Evolutionary conservation across 768 basidiomycete species (phyloP).

Genomic region (Paxillus involutus): DNA sequence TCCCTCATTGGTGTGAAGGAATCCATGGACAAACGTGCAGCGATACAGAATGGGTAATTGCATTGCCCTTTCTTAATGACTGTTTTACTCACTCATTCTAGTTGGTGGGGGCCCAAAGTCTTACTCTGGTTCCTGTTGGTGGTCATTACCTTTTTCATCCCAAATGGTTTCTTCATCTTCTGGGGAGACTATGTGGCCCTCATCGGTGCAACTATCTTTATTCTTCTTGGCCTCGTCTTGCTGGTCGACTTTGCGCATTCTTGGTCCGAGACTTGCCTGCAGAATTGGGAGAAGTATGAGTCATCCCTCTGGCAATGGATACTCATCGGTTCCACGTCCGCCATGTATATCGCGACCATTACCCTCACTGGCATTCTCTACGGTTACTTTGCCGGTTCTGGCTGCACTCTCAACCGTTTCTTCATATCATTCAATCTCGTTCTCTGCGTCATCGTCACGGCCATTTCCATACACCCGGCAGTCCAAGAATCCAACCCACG

Average conservation of each 20-base stretch:
- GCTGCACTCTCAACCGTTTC: constrained; percentile 91
- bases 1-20: constrained; percentile 85
- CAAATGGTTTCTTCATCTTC: constrained; percentile 96
- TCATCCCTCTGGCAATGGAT: constrained; percentile 97
- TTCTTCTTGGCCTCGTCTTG: constrained; percentile 94
- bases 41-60: constrained; percentile 92
- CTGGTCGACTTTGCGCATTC: constrained; percentile 98
- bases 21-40: constrained; percentile 89
- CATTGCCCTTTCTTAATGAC: neutral
- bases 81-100: constrained; percentile 32
- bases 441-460: constrained; percentile 74
- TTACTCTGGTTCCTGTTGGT: constrained; percentile 85
- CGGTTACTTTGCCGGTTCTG: constrained; percentile 84
- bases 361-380: constrained; percentile 88
- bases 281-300: constrained; percentile 88
- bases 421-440: constrained; percentile 95
- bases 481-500: constrained; percentile 93
- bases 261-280: constrained; percentile 96
- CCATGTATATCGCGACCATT: constrained; percentile 82
- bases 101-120: constrained; percentile 99
- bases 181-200: constrained; percentile 94
- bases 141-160: constrained; percentile 87
- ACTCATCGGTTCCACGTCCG: constrained; percentile 88
- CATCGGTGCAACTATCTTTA: constrained; percentile 92
- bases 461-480: constrained; percentile 78